phyloP scores from a whole-genome alignment of 2,329 filamentous ascomycete genomes.

The Neofusicoccum cordaticola region DNA sequence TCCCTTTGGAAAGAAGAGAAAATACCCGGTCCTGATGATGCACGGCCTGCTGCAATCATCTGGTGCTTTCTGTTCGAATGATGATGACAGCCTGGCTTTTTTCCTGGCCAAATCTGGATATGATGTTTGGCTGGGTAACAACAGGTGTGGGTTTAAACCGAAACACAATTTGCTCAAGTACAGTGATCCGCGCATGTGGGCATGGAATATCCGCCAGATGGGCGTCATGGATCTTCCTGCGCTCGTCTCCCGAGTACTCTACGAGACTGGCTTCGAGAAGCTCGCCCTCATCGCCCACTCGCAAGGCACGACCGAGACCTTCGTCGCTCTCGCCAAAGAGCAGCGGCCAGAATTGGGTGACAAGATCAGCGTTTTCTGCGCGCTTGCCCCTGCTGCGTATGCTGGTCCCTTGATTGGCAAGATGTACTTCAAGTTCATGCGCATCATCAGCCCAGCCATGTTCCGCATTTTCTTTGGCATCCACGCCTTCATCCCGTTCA shows the following conservation, averaged over 20 bases:
- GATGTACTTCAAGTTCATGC: conserved; percentile 91
- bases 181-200: conserved; percentile 87
- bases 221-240: conserved; percentile 84
- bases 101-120: conserved; percentile 89
- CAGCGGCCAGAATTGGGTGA: conserved; percentile 81
- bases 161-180: conserved; percentile 69
- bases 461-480: conserved; percentile 87
- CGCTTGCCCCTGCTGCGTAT: conserved; percentile 84
- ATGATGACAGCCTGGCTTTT: conserved; percentile 86
- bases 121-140: conserved; percentile 95
- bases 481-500: conserved; percentile 87
- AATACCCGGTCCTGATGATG: conserved; percentile 82
- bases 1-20: conserved; percentile 53
- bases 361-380: conserved; percentile 85
- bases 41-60: conserved; percentile 86
- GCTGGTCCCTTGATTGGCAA: conserved; percentile 82
- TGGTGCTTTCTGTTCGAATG: conserved; percentile 85
- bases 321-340: conserved; percentile 85
- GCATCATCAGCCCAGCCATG: conserved; percentile 68
- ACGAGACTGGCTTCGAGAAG: conserved; percentile 79
- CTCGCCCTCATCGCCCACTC: conserved; percentile 82
- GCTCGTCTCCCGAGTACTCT: conserved; percentile 72
- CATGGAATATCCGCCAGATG: conserved; percentile 87
- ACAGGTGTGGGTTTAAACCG: conserved; percentile 80
- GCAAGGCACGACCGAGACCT: conserved; percentile 85